Evolutionary conservation across 2,329 filamentous ascomycete genomes (phyloP).

Genomic region (Helminthosporium solani): DNA sequence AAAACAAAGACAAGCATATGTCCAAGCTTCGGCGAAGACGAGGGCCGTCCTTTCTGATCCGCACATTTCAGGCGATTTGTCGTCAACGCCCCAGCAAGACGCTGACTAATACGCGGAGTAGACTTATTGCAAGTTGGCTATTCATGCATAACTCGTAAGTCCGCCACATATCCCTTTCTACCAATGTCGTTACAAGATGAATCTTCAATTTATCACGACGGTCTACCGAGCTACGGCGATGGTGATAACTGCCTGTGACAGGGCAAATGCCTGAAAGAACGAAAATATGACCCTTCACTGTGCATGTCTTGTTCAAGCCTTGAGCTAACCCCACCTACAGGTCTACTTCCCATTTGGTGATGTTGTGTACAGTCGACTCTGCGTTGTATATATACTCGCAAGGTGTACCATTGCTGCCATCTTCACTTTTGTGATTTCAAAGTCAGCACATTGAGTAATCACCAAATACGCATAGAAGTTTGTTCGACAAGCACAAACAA

Average conservation of each 20-base stretch:
- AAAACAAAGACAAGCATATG: constrained; percentile 92
- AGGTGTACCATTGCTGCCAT: neutral
- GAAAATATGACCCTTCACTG: neutral
- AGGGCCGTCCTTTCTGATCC: constrained; percentile 42
- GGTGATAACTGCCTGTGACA: constrained; percentile 80
- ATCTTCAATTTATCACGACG: constrained; percentile 69
- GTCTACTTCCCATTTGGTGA: neutral
- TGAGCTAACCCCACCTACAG: neutral
- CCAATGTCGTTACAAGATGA: constrained; percentile 35
- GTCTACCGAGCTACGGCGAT: constrained; percentile 80
- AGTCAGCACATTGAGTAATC: neutral
- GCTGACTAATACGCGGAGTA: constrained; percentile 26
- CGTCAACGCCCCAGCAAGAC: constrained; percentile 6
- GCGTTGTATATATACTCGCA: neutral
- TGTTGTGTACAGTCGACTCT: neutral
- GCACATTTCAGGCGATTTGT: constrained; percentile 18
- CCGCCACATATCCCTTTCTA: neutral
- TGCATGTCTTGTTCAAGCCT: neutral
- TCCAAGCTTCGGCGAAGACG: constrained; percentile 70
- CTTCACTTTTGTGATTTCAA: neutral
- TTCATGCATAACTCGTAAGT: constrained; percentile 18
- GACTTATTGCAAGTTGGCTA: too few relatives aligned
- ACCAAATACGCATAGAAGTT: neutral
- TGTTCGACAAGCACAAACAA: constrained; percentile 8
- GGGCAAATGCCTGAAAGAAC: constrained; percentile 51